phyloP scores from a whole-genome alignment of 148 eudicot species.

The Chenopodium berlandieri region DNA sequence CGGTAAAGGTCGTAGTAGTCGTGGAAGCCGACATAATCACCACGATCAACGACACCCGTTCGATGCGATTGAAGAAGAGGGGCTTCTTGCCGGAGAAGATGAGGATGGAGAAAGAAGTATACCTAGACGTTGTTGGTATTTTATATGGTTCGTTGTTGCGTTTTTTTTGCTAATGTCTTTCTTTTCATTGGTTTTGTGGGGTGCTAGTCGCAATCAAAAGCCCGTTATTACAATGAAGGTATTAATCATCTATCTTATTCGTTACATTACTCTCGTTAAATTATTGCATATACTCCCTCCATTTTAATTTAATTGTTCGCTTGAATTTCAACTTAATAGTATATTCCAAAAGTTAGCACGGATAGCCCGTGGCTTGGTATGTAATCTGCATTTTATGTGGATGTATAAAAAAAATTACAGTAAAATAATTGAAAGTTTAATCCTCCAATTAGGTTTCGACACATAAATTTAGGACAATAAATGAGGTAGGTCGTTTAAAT shows the following conservation, averaged over 20 bases:
- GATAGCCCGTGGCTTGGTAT: too few species aligned
- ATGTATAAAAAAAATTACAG: too few species aligned
- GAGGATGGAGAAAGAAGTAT: conserved; percentile 29
- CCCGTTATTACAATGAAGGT: conserved; percentile 79
- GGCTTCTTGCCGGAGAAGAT: conserved; percentile 44
- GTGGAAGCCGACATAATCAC: conserved; percentile 20
- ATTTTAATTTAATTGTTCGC: background rate
- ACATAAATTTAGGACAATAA: too few species aligned
- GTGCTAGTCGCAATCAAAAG: conserved; percentile 72
- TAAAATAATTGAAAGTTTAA: too few species aligned
- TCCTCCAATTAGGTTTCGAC: too few species aligned
- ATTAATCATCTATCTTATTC: background rate
- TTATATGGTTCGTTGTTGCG: conserved; percentile 50
- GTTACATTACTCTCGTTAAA: background rate
- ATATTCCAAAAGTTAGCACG: too few species aligned
- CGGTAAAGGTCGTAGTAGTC: conserved; percentile 22
- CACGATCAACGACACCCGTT: conserved; percentile 36
- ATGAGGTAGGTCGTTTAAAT: too few species aligned
- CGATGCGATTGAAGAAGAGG: conserved; percentile 84
- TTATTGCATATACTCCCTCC: background rate
- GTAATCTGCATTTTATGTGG: too few species aligned
- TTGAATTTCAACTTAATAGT: background rate
- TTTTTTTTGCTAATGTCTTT: conserved; percentile 65
- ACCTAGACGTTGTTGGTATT: conserved; percentile 51
- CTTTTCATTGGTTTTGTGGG: conserved; percentile 84